phyloP scores from a whole-genome alignment of 2,329 filamentous ascomycete genomes.

The Fusarium sp. region DNA sequence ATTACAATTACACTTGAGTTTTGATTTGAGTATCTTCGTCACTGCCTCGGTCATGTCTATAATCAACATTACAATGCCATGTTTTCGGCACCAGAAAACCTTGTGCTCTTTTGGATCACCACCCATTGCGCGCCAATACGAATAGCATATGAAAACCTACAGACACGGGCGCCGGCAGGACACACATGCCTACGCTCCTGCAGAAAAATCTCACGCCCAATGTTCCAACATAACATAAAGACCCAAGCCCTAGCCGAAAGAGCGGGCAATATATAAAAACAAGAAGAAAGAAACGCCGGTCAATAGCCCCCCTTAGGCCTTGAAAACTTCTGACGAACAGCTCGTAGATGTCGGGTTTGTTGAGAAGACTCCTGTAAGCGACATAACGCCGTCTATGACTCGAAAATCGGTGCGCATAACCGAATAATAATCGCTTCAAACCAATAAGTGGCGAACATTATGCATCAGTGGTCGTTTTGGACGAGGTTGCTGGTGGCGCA shows the following conservation, averaged over 20 bases:
- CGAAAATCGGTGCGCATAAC: background rate
- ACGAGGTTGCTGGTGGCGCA: constrained; percentile 9
- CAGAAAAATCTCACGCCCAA: background rate
- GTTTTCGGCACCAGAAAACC: constrained; percentile 4
- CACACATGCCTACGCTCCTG: constrained; percentile 9
- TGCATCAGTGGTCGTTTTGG: constrained; percentile 30
- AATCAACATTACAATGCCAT: constrained; percentile 30
- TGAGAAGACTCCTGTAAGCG: constrained; percentile 18
- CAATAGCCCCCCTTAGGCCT: background rate
- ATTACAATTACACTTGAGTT: constrained; percentile 9
- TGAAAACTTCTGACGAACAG: constrained; percentile 15
- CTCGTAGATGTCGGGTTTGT: constrained; percentile 3
- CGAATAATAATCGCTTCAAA: background rate
- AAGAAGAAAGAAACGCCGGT: constrained; percentile 27
- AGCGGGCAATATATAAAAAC: constrained; percentile 11
- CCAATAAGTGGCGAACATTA: constrained; percentile 2
- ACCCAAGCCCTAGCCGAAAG: constrained; percentile 6
- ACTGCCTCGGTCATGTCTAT: constrained; percentile 16
- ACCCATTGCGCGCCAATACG: constrained; percentile 13
- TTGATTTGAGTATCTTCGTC: constrained; percentile 3
- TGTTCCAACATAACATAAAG: constrained; percentile 7
- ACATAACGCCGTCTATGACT: constrained; percentile 9
- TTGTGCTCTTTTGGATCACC: constrained; percentile 1
- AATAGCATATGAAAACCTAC: constrained; percentile 9
- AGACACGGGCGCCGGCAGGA: constrained; percentile 23